A percentile compares a stretch with the other conserved stretches of the same genome.
phyloP scores from a whole-genome alignment of 1,284 basidiomycete genomes.

The Sphaerobolus stellatus region DNA sequence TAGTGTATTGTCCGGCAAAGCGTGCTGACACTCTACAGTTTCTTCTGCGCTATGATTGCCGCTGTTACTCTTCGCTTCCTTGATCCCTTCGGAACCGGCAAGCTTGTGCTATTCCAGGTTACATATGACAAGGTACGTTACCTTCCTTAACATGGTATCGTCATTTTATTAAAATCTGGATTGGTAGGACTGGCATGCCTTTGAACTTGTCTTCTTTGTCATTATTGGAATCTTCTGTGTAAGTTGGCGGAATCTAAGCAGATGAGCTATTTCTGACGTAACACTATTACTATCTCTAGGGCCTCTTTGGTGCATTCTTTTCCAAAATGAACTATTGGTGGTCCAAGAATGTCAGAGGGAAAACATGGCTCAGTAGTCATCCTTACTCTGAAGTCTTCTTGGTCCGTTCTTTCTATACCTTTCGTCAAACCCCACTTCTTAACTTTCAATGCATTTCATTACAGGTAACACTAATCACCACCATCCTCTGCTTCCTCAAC shows the following conservation, averaged over 20 bases:
- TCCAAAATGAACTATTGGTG: conserved; percentile 90
- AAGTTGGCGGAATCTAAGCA: conserved; percentile 21
- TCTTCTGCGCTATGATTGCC: conserved; percentile 95
- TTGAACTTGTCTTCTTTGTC: conserved; percentile 81
- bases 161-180: conserved; percentile 8
- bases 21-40: conserved; percentile 44
- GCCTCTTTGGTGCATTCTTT: conserved; percentile 92
- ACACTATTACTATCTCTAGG: conserved; percentile 44
- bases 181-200: conserved; percentile 87
- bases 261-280: not conserved
- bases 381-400: conserved; percentile 84
- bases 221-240: conserved; percentile 86
- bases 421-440: not conserved
- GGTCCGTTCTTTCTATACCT: conserved; percentile 27
- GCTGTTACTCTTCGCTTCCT: conserved; percentile 85
- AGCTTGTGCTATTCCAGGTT: conserved; percentile 85
- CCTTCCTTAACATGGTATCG: conserved; percentile 6
- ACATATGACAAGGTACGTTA: conserved; percentile 75
- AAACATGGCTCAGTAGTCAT: conserved; percentile 77
- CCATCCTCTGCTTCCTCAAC: conserved; percentile 82
- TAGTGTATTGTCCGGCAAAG: not conserved
- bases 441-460: conserved; percentile 11
- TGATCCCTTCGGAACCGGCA: conserved; percentile 89
- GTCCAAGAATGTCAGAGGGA: conserved; percentile 79
- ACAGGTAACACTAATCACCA: conserved; percentile 77